Evolutionary conservation across 2,329 filamentous ascomycete genomes (phyloP).

Genomic region (Stylonectria norvegica): DNA sequence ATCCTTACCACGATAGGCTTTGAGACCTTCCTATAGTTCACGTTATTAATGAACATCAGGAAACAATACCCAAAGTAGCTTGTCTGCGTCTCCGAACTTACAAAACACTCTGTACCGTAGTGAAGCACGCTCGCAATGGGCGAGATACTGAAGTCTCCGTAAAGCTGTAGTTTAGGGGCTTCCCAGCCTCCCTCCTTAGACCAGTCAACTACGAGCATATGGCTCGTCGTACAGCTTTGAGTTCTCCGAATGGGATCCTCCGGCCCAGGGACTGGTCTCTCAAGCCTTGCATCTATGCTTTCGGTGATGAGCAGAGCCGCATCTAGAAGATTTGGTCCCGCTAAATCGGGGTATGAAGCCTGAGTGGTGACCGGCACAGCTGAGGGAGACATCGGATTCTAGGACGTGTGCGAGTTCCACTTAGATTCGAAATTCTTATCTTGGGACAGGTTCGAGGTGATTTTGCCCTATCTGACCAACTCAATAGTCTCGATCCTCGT

Average conservation of each 20-base stretch:
- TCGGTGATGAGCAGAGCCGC: not conserved
- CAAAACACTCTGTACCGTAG: constrained; percentile 78
- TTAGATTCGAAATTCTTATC: no score
- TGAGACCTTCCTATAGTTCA: constrained; percentile 55
- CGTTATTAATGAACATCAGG: not conserved
- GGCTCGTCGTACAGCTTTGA: not conserved
- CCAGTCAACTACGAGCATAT: not conserved
- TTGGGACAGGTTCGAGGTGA: not conserved
- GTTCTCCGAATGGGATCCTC: not conserved
- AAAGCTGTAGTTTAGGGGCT: constrained; percentile 64
- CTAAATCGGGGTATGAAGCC: not conserved
- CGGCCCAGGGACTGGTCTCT: not conserved
- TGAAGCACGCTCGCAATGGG: constrained; percentile 72
- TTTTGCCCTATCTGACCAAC: not conserved
- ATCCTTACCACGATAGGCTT: constrained; percentile 70
- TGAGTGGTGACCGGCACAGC: not conserved
- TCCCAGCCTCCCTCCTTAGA: constrained; percentile 54
- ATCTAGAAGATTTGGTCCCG: not conserved
- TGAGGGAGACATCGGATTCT: not conserved
- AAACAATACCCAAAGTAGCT: not conserved
- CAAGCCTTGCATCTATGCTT: not conserved
- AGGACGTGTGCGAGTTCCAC: no score
- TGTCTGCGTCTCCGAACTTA: no score
- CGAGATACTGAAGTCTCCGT: constrained; percentile 66
- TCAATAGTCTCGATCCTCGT: not conserved